Percentiles rank a stretch among this genome's conserved stretches.
Evolutionary conservation across 352 stramenopile genomes (phyloP).

Genomic region (Phytophthora pluvialis): DNA sequence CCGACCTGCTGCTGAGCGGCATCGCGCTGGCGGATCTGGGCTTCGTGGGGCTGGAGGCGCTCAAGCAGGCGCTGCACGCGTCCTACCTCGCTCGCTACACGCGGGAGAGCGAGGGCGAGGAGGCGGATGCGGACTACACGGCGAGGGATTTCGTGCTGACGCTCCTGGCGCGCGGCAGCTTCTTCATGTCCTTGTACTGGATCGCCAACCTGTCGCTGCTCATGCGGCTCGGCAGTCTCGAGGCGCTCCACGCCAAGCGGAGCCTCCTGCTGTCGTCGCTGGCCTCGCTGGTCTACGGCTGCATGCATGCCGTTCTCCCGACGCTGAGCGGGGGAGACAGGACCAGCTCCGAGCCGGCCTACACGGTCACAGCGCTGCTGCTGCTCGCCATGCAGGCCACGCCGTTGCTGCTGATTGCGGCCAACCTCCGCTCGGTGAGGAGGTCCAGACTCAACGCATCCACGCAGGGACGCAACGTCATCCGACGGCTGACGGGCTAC

Average conservation of each 20-base stretch:
- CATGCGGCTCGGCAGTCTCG: slow-evolving; percentile 63
- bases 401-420: slow-evolving; percentile 49
- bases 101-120: slow-evolving; percentile 4
- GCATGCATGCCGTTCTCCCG: slow-evolving; percentile 54
- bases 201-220: slow-evolving; percentile 73
- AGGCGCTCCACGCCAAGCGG: slow-evolving; percentile 55
- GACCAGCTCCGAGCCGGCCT: slow-evolving; percentile 27
- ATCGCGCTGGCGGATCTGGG: slow-evolving; percentile 66
- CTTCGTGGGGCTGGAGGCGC: slow-evolving; percentile 56
- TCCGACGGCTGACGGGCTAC: slow-evolving; percentile 61
- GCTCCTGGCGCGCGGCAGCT: slow-evolving; percentile 58
- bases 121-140: neutral
- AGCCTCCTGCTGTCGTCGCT: slow-evolving; percentile 59
- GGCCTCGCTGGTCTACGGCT: slow-evolving; percentile 59
- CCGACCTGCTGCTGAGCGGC: slow-evolving; percentile 70
- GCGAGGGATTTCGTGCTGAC: slow-evolving; percentile 38
- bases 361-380: slow-evolving; percentile 52
- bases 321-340: slow-evolving; percentile 9
- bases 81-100: slow-evolving; percentile 58
- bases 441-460: slow-evolving; percentile 61
- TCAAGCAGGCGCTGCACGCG: slow-evolving; percentile 49
- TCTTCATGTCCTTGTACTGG: slow-evolving; percentile 85
- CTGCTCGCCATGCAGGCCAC: slow-evolving; percentile 54
- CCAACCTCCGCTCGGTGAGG: slow-evolving; percentile 58
- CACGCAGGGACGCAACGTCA: slow-evolving; percentile 60